Conservation (phyloP, 768 basidiomycete species). For the Tricholomella constricta region DNA sequence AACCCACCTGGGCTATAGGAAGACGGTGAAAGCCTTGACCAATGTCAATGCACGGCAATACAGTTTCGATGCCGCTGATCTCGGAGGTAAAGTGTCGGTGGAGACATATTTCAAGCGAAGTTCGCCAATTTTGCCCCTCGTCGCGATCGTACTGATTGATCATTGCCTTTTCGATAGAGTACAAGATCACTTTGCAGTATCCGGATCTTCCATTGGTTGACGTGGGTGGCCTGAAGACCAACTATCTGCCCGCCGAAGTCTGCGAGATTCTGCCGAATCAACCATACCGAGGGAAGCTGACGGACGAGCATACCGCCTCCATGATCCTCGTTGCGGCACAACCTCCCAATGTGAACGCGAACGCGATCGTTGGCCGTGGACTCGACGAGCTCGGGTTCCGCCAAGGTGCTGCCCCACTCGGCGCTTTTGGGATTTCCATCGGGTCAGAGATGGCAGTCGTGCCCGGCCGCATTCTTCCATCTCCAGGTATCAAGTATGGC, state of each 20-base stretch:
- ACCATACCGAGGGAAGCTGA: slow-evolving; percentile 69
- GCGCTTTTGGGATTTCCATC: slow-evolving; percentile 64
- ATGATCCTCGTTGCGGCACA: slow-evolving; percentile 79
- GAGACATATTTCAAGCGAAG: slow-evolving; percentile 69
- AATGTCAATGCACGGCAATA: slow-evolving; percentile 48
- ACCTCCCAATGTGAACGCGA: slow-evolving; percentile 69
- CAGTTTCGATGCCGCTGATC: slow-evolving; percentile 60
- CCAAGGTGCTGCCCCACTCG: slow-evolving; percentile 39
- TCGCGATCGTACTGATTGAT: slow-evolving; percentile 20
- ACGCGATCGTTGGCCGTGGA: slow-evolving; percentile 60
- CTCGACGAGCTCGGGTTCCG: slow-evolving; percentile 62
- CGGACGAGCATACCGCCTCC: slow-evolving; percentile 64
- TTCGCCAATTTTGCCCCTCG: slow-evolving; percentile 45
- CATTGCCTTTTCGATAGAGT: slow-evolving; percentile 47
- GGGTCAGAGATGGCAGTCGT: slow-evolving; percentile 65
- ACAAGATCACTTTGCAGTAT: slow-evolving; percentile 50
- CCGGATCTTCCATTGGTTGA: slow-evolving; percentile 61
- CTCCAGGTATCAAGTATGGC: slow-evolving; percentile 66
- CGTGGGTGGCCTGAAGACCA: slow-evolving; percentile 50
- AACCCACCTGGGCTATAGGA: slow-evolving; percentile 72
- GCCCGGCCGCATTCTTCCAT: slow-evolving; percentile 66
- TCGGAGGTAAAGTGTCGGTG: slow-evolving; percentile 55
- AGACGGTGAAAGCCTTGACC: slow-evolving; percentile 62
- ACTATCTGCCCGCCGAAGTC: slow-evolving; percentile 68
- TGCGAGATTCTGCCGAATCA: slow-evolving; percentile 73